phyloP scores from a whole-genome alignment of 257 asterid species.

The Solanum clarkiae region DNA sequence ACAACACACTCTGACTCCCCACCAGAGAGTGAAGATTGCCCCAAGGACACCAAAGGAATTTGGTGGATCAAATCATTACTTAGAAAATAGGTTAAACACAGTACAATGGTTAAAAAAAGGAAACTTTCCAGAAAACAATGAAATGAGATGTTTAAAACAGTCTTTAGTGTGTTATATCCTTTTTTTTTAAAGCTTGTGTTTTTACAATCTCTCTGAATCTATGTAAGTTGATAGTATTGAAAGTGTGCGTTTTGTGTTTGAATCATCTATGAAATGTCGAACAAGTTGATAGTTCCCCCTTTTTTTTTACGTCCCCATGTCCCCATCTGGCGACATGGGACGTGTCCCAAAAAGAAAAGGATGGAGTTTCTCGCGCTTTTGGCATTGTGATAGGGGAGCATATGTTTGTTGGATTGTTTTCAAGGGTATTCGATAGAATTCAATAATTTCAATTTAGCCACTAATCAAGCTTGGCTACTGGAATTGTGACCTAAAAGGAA shows the following conservation, averaged over 20 bases:
- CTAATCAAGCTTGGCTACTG: no score
- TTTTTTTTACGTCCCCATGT: background rate
- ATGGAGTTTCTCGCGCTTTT: background rate
- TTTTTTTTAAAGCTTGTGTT: background rate
- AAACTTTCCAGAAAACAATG: background rate
- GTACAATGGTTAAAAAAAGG: background rate
- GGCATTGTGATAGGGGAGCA: background rate
- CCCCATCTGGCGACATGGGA: background rate
- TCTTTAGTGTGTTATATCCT: background rate
- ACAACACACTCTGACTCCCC: slow-evolving; percentile 56
- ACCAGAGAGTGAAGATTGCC: slow-evolving; percentile 29
- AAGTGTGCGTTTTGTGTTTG: background rate
- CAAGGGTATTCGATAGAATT: background rate
- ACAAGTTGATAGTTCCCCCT: background rate
- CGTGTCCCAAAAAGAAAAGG: background rate
- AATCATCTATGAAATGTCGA: background rate
- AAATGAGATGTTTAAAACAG: background rate
- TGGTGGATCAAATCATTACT: slow-evolving; percentile 91
- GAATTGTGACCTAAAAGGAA: no score
- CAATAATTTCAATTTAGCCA: background rate
- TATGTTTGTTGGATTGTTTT: background rate
- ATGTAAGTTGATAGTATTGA: background rate
- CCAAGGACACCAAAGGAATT: slow-evolving; percentile 44
- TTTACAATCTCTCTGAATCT: background rate
- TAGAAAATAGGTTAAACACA: slow-evolving; percentile 22